Evolutionary conservation across 768 basidiomycete genomes (phyloP).

Genomic region (Tylopilus cervinicoccineus): DNA sequence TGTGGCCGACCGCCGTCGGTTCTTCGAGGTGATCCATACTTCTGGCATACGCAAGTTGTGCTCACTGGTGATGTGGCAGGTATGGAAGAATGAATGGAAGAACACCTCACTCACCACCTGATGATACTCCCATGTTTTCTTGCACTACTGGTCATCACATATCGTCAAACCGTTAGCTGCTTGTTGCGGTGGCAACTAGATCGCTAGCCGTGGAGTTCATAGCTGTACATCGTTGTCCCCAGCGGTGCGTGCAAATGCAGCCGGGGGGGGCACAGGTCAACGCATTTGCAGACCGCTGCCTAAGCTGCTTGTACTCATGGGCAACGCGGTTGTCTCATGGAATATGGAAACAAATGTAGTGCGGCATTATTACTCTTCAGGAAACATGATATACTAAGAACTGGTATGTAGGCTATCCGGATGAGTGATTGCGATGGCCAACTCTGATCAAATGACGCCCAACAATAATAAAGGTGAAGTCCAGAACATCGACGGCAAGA

Average conservation of each 20-base stretch:
- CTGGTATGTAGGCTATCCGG: neutral
- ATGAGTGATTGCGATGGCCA: neutral
- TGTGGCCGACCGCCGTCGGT: conserved; percentile 55
- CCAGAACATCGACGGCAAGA: neutral
- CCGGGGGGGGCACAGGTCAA: no score
- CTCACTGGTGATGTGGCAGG: conserved; percentile 10
- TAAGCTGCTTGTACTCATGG: no score
- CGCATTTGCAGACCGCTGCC: no score
- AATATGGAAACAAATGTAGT: no score
- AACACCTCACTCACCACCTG: neutral
- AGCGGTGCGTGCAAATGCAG: no score
- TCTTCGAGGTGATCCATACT: conserved; percentile 49
- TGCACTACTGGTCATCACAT: no score
- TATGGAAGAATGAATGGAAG: conserved; percentile 24
- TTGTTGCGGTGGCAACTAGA: no score
- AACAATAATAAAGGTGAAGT: neutral
- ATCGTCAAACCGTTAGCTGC: no score
- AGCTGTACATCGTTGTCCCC: no score
- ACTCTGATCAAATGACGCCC: neutral
- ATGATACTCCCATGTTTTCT: neutral
- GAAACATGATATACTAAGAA: neutral
- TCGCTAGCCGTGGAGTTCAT: no score
- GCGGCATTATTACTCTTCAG: neutral
- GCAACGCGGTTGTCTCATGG: no score
- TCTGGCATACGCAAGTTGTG: conserved; percentile 6